These are phyloP conservation scores for Aspergillus costaricaensis DNA, from an alignment of 2,329 filamentous ascomycete species.

Conservation along the genomic window DNA sequence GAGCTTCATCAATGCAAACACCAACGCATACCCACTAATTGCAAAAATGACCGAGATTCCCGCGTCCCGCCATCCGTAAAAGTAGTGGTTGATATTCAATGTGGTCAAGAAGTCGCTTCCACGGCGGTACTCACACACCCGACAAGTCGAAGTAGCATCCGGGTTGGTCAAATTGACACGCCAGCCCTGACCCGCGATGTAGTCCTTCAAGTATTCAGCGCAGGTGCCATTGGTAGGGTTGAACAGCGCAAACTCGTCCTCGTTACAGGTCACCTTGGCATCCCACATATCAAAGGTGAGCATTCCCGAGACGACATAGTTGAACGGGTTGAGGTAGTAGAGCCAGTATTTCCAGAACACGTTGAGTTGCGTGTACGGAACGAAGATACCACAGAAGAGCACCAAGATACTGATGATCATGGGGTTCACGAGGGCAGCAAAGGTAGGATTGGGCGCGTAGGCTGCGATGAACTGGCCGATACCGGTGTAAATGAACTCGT, in stretches of 20 bases:
- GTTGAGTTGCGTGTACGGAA: slow-evolving; percentile 63
- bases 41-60: slow-evolving; percentile 61
- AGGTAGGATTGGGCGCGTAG: slow-evolving; percentile 66
- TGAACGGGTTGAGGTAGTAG: slow-evolving; percentile 63
- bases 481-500: slow-evolving; percentile 69
- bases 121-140: slow-evolving; percentile 61
- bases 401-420: slow-evolving; percentile 73
- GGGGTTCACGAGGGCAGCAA: slow-evolving; percentile 72
- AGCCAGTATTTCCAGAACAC: slow-evolving; percentile 71
- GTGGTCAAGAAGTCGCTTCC: slow-evolving; percentile 63
- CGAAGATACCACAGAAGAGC: slow-evolving; percentile 71
- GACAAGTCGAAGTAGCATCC: slow-evolving; percentile 56
- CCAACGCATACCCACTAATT: slow-evolving; percentile 55
- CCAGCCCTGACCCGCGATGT: slow-evolving; percentile 49
- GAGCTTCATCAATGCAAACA: slow-evolving; percentile 46
- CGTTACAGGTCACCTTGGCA: slow-evolving; percentile 49
- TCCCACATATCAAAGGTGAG: slow-evolving; percentile 56
- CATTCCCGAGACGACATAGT: slow-evolving; percentile 61
- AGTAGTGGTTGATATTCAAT: slow-evolving; percentile 62
- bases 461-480: slow-evolving; percentile 81
- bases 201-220: slow-evolving; percentile 57
- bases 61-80: slow-evolving; percentile 67
- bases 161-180: slow-evolving; percentile 61
- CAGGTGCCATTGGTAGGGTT: slow-evolving; percentile 53
- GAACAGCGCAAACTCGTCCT: slow-evolving; percentile 53